phyloP scores from a whole-genome alignment of 495 filamentous ascomycete genomes.

The Baudoinia panamericana region DNA sequence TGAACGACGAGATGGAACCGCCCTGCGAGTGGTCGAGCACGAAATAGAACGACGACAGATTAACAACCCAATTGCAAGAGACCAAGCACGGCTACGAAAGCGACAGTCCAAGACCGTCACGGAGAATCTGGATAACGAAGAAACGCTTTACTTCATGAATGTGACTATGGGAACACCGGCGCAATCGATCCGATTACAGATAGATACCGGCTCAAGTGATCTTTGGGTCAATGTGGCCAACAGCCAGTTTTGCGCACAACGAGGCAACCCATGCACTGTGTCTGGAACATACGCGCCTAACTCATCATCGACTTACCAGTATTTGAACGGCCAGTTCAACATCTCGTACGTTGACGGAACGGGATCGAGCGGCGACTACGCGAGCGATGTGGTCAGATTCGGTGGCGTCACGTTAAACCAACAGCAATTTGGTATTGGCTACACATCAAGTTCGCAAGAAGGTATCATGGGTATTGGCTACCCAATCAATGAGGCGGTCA shows the following conservation, averaged over 20 bases:
- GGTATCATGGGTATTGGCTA: constrained; percentile 94
- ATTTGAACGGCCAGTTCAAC: constrained; percentile 66
- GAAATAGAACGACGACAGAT: constrained; percentile 29
- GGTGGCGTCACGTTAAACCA: constrained; percentile 45
- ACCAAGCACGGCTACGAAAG: constrained; percentile 23
- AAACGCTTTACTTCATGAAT: constrained; percentile 38
- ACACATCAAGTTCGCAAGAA: constrained; percentile 53
- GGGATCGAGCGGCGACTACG: constrained; percentile 71
- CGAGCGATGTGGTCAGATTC: constrained; percentile 60
- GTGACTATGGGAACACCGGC: constrained; percentile 34
- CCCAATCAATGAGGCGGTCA: constrained; percentile 63
- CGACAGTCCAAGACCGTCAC: constrained; percentile 25
- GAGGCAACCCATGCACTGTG: constrained; percentile 21
- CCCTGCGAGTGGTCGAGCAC: constrained; percentile 21
- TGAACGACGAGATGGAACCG: constrained; percentile 19
- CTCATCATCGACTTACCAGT: constrained; percentile 66
- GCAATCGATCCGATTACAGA: constrained; percentile 33
- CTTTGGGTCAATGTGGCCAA: constrained; percentile 66
- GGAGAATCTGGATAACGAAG: constrained; percentile 30
- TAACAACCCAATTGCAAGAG: constrained; percentile 24
- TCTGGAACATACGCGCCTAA: constrained; percentile 46
- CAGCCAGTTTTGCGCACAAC: constrained; percentile 38
- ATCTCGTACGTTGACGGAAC: constrained; percentile 86
- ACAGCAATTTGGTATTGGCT: constrained; percentile 82
- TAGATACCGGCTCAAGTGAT: constrained; percentile 63